These are phyloP conservation scores for Iris macrosiphon DNA, from an alignment of 106 monocot genomes.

Conservation along the genomic window DNA sequence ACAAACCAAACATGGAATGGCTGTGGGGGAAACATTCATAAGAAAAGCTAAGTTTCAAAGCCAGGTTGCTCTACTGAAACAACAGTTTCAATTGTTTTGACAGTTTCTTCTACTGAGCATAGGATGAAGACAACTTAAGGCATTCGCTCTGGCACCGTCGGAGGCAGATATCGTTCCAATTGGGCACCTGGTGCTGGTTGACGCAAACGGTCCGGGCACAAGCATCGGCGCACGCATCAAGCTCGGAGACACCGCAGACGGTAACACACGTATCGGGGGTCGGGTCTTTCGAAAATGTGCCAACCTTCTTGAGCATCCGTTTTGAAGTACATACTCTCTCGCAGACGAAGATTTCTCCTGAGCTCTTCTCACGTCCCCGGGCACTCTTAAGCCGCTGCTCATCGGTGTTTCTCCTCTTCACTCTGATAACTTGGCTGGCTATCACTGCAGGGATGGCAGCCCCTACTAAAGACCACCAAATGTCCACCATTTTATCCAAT, in stretches of 20 bases:
- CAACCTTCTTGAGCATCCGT: slow-evolving; percentile 95
- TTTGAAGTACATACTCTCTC: slow-evolving; percentile 97
- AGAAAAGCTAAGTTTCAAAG: no score
- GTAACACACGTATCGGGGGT: slow-evolving; percentile 90
- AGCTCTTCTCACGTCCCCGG: slow-evolving; percentile 79
- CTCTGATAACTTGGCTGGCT: slow-evolving; percentile 61
- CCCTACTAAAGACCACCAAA: slow-evolving; percentile 84
- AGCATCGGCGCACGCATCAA: slow-evolving; percentile 93
- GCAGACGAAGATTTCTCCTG: slow-evolving; percentile 91
- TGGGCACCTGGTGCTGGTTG: slow-evolving; percentile 94
- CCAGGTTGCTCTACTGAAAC: no score
- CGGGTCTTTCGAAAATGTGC: slow-evolving; percentile 92
- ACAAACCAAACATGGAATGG: no score
- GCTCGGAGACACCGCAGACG: slow-evolving; percentile 83
- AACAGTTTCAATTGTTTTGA: no score
- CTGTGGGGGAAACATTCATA: no score
- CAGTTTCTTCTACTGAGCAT: slow-evolving; percentile 9
- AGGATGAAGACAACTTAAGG: slow-evolving; percentile 66
- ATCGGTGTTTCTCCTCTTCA: slow-evolving; percentile 52
- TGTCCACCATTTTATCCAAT: slow-evolving; percentile 61
- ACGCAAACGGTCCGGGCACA: slow-evolving; percentile 91
- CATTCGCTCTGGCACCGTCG: slow-evolving; percentile 92
- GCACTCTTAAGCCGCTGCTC: slow-evolving; percentile 62
- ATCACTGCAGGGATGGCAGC: slow-evolving; percentile 80
- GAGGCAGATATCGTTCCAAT: slow-evolving; percentile 96